These are phyloP conservation scores for Chalaropsis thielavioides DNA, from an alignment of 2,329 filamentous ascomycete genomes.

Conservation along the genomic window DNA sequence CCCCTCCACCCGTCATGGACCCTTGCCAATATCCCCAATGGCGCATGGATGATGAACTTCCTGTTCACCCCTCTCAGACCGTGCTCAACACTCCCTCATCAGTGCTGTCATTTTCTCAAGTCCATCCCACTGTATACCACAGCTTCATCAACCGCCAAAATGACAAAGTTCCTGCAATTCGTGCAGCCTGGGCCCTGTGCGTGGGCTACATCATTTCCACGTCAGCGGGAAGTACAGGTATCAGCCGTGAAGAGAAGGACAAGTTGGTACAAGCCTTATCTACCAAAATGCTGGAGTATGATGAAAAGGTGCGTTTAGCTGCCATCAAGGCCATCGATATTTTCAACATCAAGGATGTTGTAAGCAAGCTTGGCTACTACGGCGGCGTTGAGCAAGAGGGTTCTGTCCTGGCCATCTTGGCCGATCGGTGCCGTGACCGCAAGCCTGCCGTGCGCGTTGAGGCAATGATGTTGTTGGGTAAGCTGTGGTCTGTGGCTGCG, in stretches of 20 bases:
- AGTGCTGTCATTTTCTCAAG: slow-evolving; percentile 76
- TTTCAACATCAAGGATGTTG: slow-evolving; percentile 67
- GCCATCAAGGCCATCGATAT: slow-evolving; percentile 73
- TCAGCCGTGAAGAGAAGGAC: slow-evolving; percentile 69
- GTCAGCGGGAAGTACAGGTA: slow-evolving; percentile 74
- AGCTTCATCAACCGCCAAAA: slow-evolving; percentile 73
- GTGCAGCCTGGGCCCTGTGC: slow-evolving; percentile 72
- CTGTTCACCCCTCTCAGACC: slow-evolving; percentile 36
- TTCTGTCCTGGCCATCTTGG: slow-evolving; percentile 67
- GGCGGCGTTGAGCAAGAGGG: slow-evolving; percentile 62
- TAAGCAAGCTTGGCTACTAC: slow-evolving; percentile 63
- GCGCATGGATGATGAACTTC: slow-evolving; percentile 44
- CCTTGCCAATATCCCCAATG: slow-evolving; percentile 73
- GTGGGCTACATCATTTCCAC: slow-evolving; percentile 80
- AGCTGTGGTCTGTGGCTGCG: slow-evolving; percentile 84
- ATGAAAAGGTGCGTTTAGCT: slow-evolving; percentile 80
- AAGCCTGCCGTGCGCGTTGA: slow-evolving; percentile 69
- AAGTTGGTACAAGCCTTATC: slow-evolving; percentile 58
- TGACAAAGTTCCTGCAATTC: slow-evolving; percentile 71
- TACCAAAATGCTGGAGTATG: slow-evolving; percentile 71
- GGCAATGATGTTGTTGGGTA: slow-evolving; percentile 70
- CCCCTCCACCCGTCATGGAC: slow-evolving; percentile 56
- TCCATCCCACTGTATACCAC: slow-evolving; percentile 64
- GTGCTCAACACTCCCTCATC: slow-evolving; percentile 72
- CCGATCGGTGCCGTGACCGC: slow-evolving; percentile 77